These are phyloP conservation scores for Fusarium sp. DNA, from an alignment of 2,329 filamentous ascomycete genomes.

Conservation along the genomic window DNA sequence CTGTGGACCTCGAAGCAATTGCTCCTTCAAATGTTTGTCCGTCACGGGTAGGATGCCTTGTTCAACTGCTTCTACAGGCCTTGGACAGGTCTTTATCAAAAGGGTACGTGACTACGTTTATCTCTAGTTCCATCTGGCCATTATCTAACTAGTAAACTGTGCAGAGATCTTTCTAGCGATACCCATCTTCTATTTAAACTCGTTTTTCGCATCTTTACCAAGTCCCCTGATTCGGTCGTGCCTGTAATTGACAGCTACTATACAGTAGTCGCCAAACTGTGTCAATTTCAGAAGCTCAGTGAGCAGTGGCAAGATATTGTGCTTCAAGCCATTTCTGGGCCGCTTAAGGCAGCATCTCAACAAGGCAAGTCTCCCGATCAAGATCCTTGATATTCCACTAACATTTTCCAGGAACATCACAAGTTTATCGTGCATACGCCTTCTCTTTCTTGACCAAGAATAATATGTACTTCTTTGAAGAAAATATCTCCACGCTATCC, in stretches of 20 bases:
- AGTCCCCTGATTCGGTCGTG: slow-evolving; percentile 36
- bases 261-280: slow-evolving; percentile 50
- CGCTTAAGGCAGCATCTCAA: slow-evolving; percentile 36
- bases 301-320: slow-evolving; percentile 38
- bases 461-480: slow-evolving; percentile 54
- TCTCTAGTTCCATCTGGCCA: neutral
- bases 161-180: slow-evolving; percentile 33
- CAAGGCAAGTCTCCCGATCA: slow-evolving; percentile 26
- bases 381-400: neutral
- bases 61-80: slow-evolving; percentile 48
- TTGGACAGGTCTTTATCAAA: slow-evolving; percentile 40
- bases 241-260: slow-evolving; percentile 51
- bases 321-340: slow-evolving; percentile 43
- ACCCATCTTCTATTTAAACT: slow-evolving; percentile 49
- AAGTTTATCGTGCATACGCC: slow-evolving; percentile 38
- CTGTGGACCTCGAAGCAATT: slow-evolving; percentile 49
- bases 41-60: slow-evolving; percentile 49
- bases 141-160: slow-evolving; percentile 19
- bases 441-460: slow-evolving; percentile 39
- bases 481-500: slow-evolving; percentile 50
- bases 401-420: slow-evolving; percentile 9
- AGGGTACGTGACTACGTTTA: slow-evolving; percentile 35
- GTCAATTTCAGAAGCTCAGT: slow-evolving; percentile 36
- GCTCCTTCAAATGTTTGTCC: slow-evolving; percentile 43
- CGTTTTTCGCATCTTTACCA: slow-evolving; percentile 43